Percentiles rank a stretch among this genome's conserved stretches.
Evolutionary conservation across 257 asterid species (phyloP).

Genomic region (Lavandula angustifolia): DNA sequence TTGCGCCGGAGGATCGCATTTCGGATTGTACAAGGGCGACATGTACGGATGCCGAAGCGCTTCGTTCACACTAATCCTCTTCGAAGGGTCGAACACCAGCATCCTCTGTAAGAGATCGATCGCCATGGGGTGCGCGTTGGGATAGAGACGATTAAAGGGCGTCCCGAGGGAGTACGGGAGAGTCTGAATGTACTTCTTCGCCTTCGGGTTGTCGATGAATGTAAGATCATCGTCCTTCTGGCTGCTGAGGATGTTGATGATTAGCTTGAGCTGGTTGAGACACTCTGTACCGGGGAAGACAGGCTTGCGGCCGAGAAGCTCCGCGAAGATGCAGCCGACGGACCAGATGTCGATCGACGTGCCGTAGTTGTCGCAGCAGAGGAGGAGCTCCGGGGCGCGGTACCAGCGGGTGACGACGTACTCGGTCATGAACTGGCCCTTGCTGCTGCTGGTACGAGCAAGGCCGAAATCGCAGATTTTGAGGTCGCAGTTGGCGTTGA

Average conservation of each 20-base stretch:
- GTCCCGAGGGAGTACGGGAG: conserved; percentile 52
- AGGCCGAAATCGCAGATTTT: conserved; percentile 67
- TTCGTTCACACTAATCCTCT: conserved; percentile 60
- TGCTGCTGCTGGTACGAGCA: conserved; percentile 55
- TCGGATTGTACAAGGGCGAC: conserved; percentile 53
- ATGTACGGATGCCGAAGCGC: conserved; percentile 66
- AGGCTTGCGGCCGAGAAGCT: conserved; percentile 64
- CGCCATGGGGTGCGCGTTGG: conserved; percentile 56
- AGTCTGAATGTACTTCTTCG: conserved; percentile 48
- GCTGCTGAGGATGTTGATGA: conserved; percentile 59
- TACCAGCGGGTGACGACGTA: conserved; percentile 71
- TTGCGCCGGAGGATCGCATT: conserved; percentile 51
- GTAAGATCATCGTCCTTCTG: conserved; percentile 53
- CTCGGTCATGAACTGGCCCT: conserved; percentile 68
- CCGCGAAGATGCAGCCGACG: conserved; percentile 67
- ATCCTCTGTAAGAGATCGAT: conserved; percentile 58
- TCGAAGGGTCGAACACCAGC: conserved; percentile 67
- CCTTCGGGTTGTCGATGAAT: conserved; percentile 62
- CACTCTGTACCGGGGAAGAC: conserved; percentile 67
- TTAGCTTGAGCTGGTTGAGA: conserved; percentile 61
- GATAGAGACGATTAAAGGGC: conserved; percentile 48
- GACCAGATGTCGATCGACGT: conserved; percentile 71
- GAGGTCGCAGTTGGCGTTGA: conserved; percentile 59
- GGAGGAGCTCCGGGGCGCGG: conserved; percentile 70
- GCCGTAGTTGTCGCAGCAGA: conserved; percentile 63